These are phyloP conservation scores for Umbelopsis sp. DNA, from an alignment of 192 early-diverging fungal genomes.

Conservation along the genomic window DNA sequence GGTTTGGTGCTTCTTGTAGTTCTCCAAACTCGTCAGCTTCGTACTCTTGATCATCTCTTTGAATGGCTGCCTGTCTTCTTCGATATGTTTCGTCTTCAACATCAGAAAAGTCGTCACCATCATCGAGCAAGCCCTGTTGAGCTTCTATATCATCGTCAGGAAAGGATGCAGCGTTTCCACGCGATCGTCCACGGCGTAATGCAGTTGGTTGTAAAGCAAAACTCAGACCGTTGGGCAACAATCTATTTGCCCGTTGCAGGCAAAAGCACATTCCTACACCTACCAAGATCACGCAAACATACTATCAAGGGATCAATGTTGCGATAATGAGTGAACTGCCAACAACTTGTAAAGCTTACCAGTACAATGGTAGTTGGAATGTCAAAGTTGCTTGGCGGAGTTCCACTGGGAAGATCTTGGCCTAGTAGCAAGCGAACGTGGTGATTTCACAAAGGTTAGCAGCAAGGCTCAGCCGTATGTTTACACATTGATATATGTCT, in stretches of 20 bases:
- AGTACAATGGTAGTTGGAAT: conserved; percentile 19
- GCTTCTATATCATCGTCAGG: conserved; percentile 7
- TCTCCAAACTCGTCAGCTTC: conserved; percentile 13
- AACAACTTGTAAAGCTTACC: background rate
- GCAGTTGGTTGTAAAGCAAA: conserved; percentile 9
- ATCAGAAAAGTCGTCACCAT: background rate
- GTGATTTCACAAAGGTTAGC: too few species aligned
- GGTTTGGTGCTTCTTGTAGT: background rate
- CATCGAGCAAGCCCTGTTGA: background rate
- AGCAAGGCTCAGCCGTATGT: too few species aligned
- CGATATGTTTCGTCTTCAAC: conserved; percentile 1
- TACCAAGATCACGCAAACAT: background rate
- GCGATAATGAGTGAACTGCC: too few species aligned
- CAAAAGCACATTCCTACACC: conserved; percentile 14
- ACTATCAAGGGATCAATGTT: background rate
- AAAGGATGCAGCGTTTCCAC: conserved; percentile 1
- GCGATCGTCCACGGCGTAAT: background rate
- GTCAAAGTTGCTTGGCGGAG: conserved; percentile 18
- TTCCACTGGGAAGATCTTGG: conserved; percentile 16
- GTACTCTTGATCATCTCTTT: background rate
- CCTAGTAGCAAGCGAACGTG: background rate
- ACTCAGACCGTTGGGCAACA: background rate
- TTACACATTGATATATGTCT: background rate
- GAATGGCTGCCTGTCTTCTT: background rate
- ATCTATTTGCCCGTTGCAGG: conserved; percentile 1